Base-by-base conservation (phyloP, 768 basidiomycete genomes). In the Baorangia bicolor region DNA sequence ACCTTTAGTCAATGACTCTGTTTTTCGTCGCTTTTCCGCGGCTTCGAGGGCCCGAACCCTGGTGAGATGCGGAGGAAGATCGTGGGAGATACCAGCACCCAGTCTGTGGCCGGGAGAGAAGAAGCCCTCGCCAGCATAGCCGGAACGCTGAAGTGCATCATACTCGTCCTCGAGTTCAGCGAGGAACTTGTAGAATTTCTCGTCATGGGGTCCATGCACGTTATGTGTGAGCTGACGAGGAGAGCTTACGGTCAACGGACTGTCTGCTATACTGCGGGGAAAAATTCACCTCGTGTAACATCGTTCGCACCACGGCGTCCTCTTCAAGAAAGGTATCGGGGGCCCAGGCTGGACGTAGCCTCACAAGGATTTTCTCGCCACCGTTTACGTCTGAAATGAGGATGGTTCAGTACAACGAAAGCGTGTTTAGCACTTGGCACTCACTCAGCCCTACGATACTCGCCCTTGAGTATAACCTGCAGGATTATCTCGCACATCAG, bases 121-220 rank as follows among this genome's bases (percentile, higher is more conserved):
- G 80, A 97, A 98, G 3, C 94, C 95, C 71, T 97, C 94, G 14
- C 95, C 94, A 6, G 87, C 77, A 70, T 94, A 98, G 0, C 94
- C 95, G 14, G 84, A 85, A 20, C 84, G 78, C 61, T 86, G 84
- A 7, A 97, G 78, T 3, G 79, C 84, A 38, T 90, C 88, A 62
- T 87, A 94, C 73, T 97, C 95, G 52, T 93, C 88, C 65, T 94
- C 88, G 3, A 96, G 77, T 21, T 78, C 80, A 3, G 81, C 75
- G 5, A 92, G 80, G 61, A 82, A 81, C 53, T 87, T 85, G 75
- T 92, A 90, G 62, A 94, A 90, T 49, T 80, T 82, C 47, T 91
- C 87, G 61, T 98, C 92, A 62, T 97, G 95, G 6, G 93, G 89
- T 4, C 92, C 92, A 64, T 93, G 90, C 9, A 89, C 84, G 65